Conservation (phyloP, 2,329 filamentous ascomycete genomes). For the Neopestalotiopsis clavispora region DNA sequence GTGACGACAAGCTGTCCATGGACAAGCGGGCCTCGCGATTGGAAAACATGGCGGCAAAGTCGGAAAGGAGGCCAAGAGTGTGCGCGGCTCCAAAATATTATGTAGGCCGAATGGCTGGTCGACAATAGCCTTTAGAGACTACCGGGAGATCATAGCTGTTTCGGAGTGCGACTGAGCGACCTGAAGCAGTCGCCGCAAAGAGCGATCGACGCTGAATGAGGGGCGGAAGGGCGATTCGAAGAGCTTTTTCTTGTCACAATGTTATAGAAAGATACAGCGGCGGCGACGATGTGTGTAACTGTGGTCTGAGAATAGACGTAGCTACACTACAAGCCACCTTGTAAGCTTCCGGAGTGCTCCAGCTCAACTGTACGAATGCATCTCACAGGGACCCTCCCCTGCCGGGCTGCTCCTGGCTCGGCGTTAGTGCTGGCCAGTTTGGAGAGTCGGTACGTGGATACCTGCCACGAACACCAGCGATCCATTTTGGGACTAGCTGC, state of each 20-base stretch:
- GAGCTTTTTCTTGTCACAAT: background rate
- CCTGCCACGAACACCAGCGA: background rate
- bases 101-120: constrained; percentile 40
- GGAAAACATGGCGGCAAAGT: constrained; percentile 59
- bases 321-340: constrained; percentile 9
- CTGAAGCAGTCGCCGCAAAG: constrained; percentile 19
- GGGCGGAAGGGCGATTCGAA: background rate
- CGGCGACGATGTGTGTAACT: background rate
- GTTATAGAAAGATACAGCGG: background rate
- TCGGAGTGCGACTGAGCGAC: constrained; percentile 24
- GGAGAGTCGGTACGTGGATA: background rate
- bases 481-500: background rate
- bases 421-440: background rate
- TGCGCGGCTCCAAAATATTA: constrained; percentile 16
- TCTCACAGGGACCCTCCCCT: background rate
- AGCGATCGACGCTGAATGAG: background rate
- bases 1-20: constrained; percentile 66
- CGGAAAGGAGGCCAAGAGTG: background rate
- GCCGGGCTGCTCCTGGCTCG: background rate
- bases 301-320: background rate
- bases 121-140: constrained; percentile 40
- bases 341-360: background rate
- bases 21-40: constrained; percentile 65
- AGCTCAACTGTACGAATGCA: background rate
- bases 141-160: constrained; percentile 56